Evolutionary conservation across 2,329 filamentous ascomycete genomes (phyloP).

Genomic region (Xylogone sp.): DNA sequence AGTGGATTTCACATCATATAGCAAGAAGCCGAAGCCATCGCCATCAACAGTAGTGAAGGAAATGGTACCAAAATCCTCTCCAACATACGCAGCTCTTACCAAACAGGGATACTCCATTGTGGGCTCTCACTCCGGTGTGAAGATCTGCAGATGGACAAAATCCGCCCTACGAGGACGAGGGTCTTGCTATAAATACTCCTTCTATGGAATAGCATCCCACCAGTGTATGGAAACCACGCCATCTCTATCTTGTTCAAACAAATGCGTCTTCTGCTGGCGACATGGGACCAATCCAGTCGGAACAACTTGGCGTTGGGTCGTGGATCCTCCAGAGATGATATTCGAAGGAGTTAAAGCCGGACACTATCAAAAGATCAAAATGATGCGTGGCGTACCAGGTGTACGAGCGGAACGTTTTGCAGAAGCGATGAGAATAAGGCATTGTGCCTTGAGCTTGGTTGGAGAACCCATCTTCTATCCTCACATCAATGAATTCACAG

Average conservation of each 20-base stretch:
- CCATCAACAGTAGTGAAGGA: slow-evolving; percentile 60
- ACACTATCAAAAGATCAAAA: slow-evolving; percentile 97
- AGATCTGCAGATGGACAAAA: slow-evolving; percentile 98
- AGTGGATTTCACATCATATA: slow-evolving; percentile 81
- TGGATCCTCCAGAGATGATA: slow-evolving; percentile 85
- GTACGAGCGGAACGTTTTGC: slow-evolving; percentile 87
- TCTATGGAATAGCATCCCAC: slow-evolving; percentile 95
- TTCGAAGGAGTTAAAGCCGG: slow-evolving; percentile 86
- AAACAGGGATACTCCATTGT: slow-evolving; percentile 97
- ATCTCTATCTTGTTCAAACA: slow-evolving; percentile 93
- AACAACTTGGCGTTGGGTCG: slow-evolving; percentile 94
- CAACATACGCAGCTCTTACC: slow-evolving; percentile 82
- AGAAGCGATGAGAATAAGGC: slow-evolving; percentile 88
- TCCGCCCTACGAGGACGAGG: slow-evolving; percentile 89
- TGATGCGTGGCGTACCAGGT: slow-evolving; percentile 90
- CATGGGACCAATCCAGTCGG: slow-evolving; percentile 97
- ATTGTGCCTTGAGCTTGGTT: slow-evolving; percentile 88
- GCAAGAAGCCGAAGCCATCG: slow-evolving; percentile 41
- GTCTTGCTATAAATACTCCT: slow-evolving; percentile 96
- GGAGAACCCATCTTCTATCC: slow-evolving; percentile 99
- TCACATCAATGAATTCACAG: slow-evolving; percentile 88
- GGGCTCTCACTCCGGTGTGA: slow-evolving; percentile 91
- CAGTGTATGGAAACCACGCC: slow-evolving; percentile 98
- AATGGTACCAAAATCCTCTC: slow-evolving; percentile 90
- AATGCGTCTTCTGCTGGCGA: slow-evolving; percentile 98